Evolutionary conservation across 345 rosid genomes (phyloP), one percentile per base, ranked within the genome.

Genomic region (Cardiospermum halicacabum): DNA sequence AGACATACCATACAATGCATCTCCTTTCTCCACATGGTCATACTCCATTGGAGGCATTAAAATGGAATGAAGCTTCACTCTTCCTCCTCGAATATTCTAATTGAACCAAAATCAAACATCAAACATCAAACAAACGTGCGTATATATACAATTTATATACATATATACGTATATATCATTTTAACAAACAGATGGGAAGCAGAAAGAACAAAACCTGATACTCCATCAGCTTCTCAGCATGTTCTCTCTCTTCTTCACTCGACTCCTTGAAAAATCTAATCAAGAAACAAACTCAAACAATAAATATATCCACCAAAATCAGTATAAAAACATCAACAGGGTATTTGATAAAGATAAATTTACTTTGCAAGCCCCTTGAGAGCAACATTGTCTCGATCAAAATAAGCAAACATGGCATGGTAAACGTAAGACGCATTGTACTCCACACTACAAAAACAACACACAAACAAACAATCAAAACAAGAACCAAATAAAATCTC

Each of bases 191-290:
- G 51, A 40, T 39, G 7, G 22, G 24, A 19, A 40, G 34, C 42
- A n/a, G 2, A 18, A 24, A 37, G 36, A 5, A 11, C 27, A 30
- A 37, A 48, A 88, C 95, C 95, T 88, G 97, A 78, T 82, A 90
- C 58, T 85, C 64, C 92, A 90, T 90, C 22, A 88, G 72, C 75
- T 82, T 88, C 63, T 90, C 97, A 1, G 95, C 95, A 58, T 90
- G 95, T 4, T 73, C 84, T 70, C 97, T 90, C 79, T 90, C 95
- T 64, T 90, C 95, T 53, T 84, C 95, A 74, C 95, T 90, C 1
- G 97, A 85, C 40, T 90, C 95, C 82, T 85, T 87, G 78, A 90
- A 90, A 72, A 90, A 90, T 45, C 97, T 90, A 72, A 13, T 56
- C 7, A 19, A n/a, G n/a, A n/a, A n/a, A n/a, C 51, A 67, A 50